phyloP scores from a whole-genome alignment of 1,284 basidiomycete species.

The Pisolithus thermaeus region DNA sequence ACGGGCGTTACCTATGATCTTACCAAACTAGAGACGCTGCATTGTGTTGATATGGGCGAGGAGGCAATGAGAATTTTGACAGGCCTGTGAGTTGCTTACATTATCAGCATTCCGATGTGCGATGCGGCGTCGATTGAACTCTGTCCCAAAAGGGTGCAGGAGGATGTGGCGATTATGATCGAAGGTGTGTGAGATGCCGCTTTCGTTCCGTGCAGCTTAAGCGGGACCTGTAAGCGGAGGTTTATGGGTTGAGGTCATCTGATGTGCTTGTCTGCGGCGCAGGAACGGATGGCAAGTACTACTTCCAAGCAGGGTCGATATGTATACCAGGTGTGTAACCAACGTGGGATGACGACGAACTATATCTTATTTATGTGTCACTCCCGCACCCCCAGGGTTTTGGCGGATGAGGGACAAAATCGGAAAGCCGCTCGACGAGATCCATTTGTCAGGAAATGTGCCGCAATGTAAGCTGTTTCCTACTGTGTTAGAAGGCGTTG shows the following conservation, averaged over 20 bases:
- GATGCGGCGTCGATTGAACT: constrained; percentile 6
- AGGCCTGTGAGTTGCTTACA: constrained; percentile 40
- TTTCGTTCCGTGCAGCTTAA: constrained; percentile 4
- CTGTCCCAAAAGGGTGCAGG: constrained; percentile 43
- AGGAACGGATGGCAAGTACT: constrained; percentile 62
- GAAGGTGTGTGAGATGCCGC: constrained; percentile 41
- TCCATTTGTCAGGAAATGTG: constrained; percentile 64
- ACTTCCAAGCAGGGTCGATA: constrained; percentile 69
- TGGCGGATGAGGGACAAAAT: constrained; percentile 79
- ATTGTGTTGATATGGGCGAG: constrained; percentile 30
- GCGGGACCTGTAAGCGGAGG: neutral
- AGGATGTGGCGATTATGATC: constrained; percentile 74
- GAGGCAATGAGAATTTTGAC: constrained; percentile 59
- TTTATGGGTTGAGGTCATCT: constrained; percentile 3
- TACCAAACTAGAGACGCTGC: constrained; percentile 29
- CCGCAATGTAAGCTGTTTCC: constrained; percentile 53
- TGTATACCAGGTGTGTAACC: constrained; percentile 51
- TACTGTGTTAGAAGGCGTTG: neutral
- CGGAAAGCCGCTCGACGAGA: constrained; percentile 65
- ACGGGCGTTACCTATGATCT: constrained; percentile 49
- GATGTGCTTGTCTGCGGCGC: constrained; percentile 8
- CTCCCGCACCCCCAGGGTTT: constrained; percentile 42
- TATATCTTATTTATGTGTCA: neutral
- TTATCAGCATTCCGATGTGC: neutral
- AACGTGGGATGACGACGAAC: neutral